These are phyloP conservation scores for Cladosporium sp. DNA, from an alignment of 2,329 filamentous ascomycete genomes.

Conservation along the genomic window DNA sequence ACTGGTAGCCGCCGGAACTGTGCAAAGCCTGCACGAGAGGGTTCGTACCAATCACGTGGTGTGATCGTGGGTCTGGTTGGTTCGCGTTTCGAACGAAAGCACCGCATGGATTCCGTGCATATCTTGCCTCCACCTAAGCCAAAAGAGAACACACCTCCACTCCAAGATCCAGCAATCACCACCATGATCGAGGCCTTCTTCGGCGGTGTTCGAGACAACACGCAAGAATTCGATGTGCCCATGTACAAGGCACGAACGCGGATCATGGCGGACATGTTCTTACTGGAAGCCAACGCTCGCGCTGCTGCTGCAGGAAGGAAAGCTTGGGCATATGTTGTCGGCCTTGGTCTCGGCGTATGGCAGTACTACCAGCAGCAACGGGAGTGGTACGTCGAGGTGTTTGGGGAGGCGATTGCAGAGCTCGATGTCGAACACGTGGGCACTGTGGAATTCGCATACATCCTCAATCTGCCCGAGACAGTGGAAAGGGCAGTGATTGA, in stretches of 20 bases:
- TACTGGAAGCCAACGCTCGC: conserved; percentile 31
- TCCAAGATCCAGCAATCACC: conserved; percentile 25
- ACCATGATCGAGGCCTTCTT: conserved; percentile 27
- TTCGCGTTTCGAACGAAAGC: conserved; percentile 34
- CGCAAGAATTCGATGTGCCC: conserved; percentile 21
- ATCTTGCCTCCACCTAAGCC: conserved; percentile 23
- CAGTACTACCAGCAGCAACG: conserved; percentile 25
- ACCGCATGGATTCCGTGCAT: conserved; percentile 33
- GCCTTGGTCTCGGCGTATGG: conserved; percentile 39
- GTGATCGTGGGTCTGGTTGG: conserved; percentile 36
- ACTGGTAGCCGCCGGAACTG: conserved; percentile 31
- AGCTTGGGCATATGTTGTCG: conserved; percentile 35
- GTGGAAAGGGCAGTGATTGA: conserved; percentile 16
- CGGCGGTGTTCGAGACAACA: conserved; percentile 15
- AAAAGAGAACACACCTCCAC: neutral
- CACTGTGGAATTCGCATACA: conserved; percentile 36
- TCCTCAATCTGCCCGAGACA: conserved; percentile 21
- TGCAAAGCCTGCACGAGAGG: conserved; percentile 13
- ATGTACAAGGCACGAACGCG: conserved; percentile 33
- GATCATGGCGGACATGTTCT: conserved; percentile 34
- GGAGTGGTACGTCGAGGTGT: conserved; percentile 30
- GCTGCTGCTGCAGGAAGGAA: conserved; percentile 24
- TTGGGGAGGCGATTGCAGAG: conserved; percentile 24
- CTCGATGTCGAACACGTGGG: conserved; percentile 25
- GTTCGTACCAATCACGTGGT: conserved; percentile 30